Conservation (phyloP, 2,329 filamentous ascomycete species). For the Fusarium haematococcum region DNA sequence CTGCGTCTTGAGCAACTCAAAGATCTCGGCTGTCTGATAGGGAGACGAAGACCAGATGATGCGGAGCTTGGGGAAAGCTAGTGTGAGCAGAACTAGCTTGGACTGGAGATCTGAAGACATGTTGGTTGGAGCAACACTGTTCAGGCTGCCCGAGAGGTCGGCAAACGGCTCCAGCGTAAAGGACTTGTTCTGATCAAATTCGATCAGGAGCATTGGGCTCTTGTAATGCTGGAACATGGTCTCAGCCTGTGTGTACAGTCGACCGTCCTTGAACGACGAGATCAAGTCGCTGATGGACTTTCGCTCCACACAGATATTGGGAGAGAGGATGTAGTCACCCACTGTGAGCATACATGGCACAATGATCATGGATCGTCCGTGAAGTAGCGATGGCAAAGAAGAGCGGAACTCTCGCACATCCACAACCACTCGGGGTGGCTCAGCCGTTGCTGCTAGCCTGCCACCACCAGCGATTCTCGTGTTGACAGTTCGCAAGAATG, state of each 20-base stretch:
- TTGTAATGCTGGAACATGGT: slow-evolving; percentile 96
- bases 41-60: slow-evolving; percentile 95
- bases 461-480: slow-evolving; percentile 96
- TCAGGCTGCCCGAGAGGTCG: slow-evolving; percentile 71
- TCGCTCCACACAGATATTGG: slow-evolving; percentile 91
- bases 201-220: slow-evolving; percentile 90
- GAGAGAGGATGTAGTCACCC: slow-evolving; percentile 94
- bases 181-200: slow-evolving; percentile 97
- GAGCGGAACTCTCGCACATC: slow-evolving; percentile 97
- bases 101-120: slow-evolving; percentile 82
- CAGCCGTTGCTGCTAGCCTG: slow-evolving; percentile 82
- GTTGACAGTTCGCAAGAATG: slow-evolving; percentile 94
- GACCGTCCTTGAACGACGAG: slow-evolving; percentile 89
- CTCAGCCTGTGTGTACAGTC: slow-evolving; percentile 91
- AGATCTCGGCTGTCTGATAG: slow-evolving; percentile 97
- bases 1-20: slow-evolving; percentile 90
- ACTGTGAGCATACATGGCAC: slow-evolving; percentile 97
- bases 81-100: slow-evolving; percentile 90
- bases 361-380: slow-evolving; percentile 88
- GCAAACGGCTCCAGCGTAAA: slow-evolving; percentile 91
- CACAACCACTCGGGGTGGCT: slow-evolving; percentile 91
- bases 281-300: slow-evolving; percentile 95
- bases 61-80: slow-evolving; percentile 89
- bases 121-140: slow-evolving; percentile 70
- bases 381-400: slow-evolving; percentile 88